Conservation (phyloP, 306 rosid genomes). For the Begonia fuchsioides region DNA sequence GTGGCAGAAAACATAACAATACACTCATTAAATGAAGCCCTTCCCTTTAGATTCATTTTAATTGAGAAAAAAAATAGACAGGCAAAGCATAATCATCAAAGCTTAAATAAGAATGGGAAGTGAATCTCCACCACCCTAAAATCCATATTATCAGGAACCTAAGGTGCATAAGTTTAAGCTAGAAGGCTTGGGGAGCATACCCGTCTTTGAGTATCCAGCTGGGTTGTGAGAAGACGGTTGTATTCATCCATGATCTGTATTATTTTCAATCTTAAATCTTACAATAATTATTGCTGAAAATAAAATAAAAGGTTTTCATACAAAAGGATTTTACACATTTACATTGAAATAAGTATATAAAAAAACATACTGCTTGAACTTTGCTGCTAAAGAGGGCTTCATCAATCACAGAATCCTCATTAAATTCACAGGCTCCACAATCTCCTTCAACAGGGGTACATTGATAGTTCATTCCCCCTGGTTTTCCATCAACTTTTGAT, state of each 20-base stretch:
- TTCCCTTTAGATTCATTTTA: no score
- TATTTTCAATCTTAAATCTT: slow-evolving; percentile 13
- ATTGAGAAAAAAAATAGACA: not conserved
- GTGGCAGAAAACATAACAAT: no score
- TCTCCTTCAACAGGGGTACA: slow-evolving; percentile 52
- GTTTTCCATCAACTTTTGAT: slow-evolving; percentile 68
- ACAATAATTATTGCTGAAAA: not conserved
- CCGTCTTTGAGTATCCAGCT: slow-evolving; percentile 83
- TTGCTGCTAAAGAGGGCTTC: slow-evolving; percentile 76
- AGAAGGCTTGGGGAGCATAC: slow-evolving; percentile 21
- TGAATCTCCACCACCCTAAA: not conserved
- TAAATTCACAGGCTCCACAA: slow-evolving; percentile 47
- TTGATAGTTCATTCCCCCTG: slow-evolving; percentile 31
- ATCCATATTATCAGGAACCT: not conserved
- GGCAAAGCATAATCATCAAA: not conserved
- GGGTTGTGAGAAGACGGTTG: slow-evolving; percentile 78
- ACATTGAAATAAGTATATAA: no score
- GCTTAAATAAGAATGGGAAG: not conserved
- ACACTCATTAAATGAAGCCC: no score
- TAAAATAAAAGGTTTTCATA: not conserved
- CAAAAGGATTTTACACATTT: no score
- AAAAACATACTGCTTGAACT: slow-evolving; percentile 63
- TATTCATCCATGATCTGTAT: slow-evolving; percentile 82
- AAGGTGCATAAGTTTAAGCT: slow-evolving; percentile 1
- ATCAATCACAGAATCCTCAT: slow-evolving; percentile 56